Percentiles rank a stretch among this genome's conserved stretches.
These are phyloP conservation scores for Rubia yunnanensis DNA, from an alignment of 257 asterid genomes.

Conservation along the genomic window DNA sequence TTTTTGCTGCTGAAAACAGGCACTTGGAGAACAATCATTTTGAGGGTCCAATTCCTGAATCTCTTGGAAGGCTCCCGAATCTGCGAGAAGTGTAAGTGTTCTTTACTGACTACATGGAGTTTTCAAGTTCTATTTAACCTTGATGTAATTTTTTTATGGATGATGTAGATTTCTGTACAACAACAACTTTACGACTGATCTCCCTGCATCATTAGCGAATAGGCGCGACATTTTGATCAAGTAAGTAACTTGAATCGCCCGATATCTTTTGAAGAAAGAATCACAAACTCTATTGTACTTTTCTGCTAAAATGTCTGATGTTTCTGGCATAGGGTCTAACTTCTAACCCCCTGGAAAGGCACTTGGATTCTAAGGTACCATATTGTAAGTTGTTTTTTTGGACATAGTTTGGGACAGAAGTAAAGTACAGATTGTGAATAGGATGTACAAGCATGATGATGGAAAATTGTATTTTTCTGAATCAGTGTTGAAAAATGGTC, in stretches of 20 bases:
- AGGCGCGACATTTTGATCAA: slow-evolving; percentile 29
- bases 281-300: too few relatives aligned
- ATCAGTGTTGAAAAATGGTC: not conserved
- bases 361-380: not conserved
- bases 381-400: not conserved
- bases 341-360: slow-evolving; percentile 18
- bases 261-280: too few relatives aligned
- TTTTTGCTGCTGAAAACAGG: slow-evolving; percentile 26
- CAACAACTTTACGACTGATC: slow-evolving; percentile 42
- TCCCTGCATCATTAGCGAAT: slow-evolving; percentile 39
- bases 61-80: slow-evolving; percentile 43
- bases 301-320: not conserved
- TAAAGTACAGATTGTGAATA: not conserved
- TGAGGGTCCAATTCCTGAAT: slow-evolving; percentile 55
- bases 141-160: slow-evolving; percentile 7
- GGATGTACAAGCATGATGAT: not conserved
- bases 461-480: not conserved
- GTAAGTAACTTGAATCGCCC: slow-evolving; percentile 22
- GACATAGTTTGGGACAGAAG: not conserved
- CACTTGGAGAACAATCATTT: slow-evolving; percentile 74
- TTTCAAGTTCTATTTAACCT: not conserved
- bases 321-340: slow-evolving; percentile 23
- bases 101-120: not conserved
- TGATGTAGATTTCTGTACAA: slow-evolving; percentile 53
- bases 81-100: slow-evolving; percentile 55